Evolutionary conservation across 2,329 filamentous ascomycete species (phyloP).

Genomic region (Rutstroemia sp.): DNA sequence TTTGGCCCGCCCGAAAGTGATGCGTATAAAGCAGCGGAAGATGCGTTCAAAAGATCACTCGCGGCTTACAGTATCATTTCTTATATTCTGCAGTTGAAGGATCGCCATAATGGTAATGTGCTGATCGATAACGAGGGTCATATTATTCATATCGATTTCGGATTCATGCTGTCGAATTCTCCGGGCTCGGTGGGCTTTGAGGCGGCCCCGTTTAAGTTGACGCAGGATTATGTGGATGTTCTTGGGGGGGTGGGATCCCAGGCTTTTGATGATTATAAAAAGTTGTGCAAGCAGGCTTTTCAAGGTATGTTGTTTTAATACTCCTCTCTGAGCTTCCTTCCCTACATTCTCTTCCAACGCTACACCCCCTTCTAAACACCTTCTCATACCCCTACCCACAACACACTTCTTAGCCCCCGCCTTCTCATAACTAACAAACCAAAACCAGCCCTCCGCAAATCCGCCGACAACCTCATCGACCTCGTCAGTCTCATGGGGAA

Average conservation of each 20-base stretch:
- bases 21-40: slow-evolving; percentile 62
- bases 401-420: background rate
- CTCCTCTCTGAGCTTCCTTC: no score
- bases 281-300: slow-evolving; percentile 74
- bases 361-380: no score
- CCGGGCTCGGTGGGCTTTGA: slow-evolving; percentile 80
- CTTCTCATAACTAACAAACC: slow-evolving; percentile 8
- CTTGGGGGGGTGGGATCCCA: slow-evolving; percentile 64
- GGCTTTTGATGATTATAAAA: slow-evolving; percentile 70
- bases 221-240: slow-evolving; percentile 79
- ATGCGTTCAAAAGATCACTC: slow-evolving; percentile 73
- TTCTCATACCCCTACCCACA: no score
- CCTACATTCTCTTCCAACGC: no score
- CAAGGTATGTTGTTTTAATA: slow-evolving; percentile 48
- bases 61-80: slow-evolving; percentile 81
- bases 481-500: slow-evolving; percentile 78
- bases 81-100: slow-evolving; percentile 77
- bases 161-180: slow-evolving; percentile 84
- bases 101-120: slow-evolving; percentile 81
- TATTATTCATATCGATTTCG: slow-evolving; percentile 84
- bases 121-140: slow-evolving; percentile 80
- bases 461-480: slow-evolving; percentile 74
- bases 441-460: slow-evolving; percentile 58
- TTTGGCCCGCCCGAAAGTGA: slow-evolving; percentile 66
- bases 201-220: slow-evolving; percentile 80